Percentiles rank a stretch among this genome's conserved stretches.
Evolutionary conservation across 2,329 filamentous ascomycete species (phyloP).

Genomic region (Mycosphaerella sp.): DNA sequence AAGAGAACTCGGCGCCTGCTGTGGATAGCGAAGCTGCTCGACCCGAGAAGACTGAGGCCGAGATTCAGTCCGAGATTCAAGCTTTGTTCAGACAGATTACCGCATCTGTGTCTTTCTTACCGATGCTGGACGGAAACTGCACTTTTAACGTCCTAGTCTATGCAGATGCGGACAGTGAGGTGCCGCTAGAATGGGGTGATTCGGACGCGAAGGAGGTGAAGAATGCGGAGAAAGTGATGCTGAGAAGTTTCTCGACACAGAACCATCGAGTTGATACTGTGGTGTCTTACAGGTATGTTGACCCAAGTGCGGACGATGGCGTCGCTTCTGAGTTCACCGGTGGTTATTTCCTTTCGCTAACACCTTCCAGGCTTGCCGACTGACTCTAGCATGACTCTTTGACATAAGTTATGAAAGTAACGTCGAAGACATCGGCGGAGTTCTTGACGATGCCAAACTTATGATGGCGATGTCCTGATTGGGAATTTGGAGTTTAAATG

Average conservation of each 20-base stretch:
- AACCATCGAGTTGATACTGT: conserved; percentile 91
- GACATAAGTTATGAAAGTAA: background rate
- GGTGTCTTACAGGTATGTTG: conserved; percentile 70
- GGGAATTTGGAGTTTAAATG: background rate
- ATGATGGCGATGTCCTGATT: background rate
- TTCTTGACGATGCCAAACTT: background rate
- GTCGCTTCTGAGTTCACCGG: background rate
- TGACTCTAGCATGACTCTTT: background rate
- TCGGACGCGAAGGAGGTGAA: conserved; percentile 96
- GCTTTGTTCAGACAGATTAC: conserved; percentile 98
- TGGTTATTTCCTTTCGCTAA: background rate
- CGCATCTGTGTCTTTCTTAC: conserved; percentile 91
- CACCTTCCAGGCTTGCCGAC: background rate
- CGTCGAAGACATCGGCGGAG: background rate
- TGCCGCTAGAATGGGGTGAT: conserved; percentile 97
- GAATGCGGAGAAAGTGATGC: conserved; percentile 88
- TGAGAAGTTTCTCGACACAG: conserved; percentile 92
- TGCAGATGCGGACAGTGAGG: conserved; percentile 91
- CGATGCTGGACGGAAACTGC: conserved; percentile 87
- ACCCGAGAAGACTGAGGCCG: conserved; percentile 76
- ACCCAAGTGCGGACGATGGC: background rate
- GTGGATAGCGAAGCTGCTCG: conserved; percentile 22
- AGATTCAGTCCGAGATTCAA: conserved; percentile 94
- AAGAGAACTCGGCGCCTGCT: conserved; percentile 57
- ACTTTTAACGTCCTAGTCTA: conserved; percentile 99